Conservation (phyloP, 257 asterid genomes). For the Nemophila menziesii region DNA sequence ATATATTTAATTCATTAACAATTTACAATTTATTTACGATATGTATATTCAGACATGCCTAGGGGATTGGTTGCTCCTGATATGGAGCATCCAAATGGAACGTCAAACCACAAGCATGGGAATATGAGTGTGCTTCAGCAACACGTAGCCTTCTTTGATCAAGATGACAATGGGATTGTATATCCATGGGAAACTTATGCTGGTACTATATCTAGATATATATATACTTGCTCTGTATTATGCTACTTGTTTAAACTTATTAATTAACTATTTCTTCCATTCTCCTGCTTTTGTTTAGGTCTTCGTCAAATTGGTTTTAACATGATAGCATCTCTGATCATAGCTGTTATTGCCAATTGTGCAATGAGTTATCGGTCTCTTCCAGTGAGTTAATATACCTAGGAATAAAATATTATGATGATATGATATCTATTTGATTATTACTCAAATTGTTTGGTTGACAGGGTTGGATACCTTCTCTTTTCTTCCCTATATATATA, state of each 20-base stretch:
- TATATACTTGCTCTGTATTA: background rate
- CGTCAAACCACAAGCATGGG: conserved; percentile 43
- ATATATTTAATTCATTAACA: no score
- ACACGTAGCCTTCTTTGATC: conserved; percentile 64
- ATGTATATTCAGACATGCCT: conserved; percentile 42
- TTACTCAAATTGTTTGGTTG: no score
- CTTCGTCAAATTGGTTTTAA: conserved; percentile 54
- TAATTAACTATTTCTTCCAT: background rate
- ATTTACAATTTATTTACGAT: no score
- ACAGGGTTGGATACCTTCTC: conserved; percentile 49
- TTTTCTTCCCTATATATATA: conserved; percentile 42
- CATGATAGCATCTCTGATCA: conserved; percentile 25
- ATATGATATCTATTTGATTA: no score
- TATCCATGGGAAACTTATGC: conserved; percentile 52
- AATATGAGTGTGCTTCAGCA: conserved; percentile 69
- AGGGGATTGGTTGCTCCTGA: conserved; percentile 54
- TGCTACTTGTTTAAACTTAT: background rate
- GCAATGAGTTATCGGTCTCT: conserved; percentile 51
- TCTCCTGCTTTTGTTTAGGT: conserved; percentile 15
- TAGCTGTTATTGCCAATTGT: conserved; percentile 31
- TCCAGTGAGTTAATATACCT: conserved; percentile 40
- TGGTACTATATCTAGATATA: conserved; percentile 7
- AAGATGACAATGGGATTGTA: conserved; percentile 50
- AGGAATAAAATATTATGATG: no score
- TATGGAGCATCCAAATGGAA: conserved; percentile 67